Evolutionary conservation across 2,329 filamentous ascomycete genomes (phyloP).

Genomic region (Nakataea oryzae): DNA sequence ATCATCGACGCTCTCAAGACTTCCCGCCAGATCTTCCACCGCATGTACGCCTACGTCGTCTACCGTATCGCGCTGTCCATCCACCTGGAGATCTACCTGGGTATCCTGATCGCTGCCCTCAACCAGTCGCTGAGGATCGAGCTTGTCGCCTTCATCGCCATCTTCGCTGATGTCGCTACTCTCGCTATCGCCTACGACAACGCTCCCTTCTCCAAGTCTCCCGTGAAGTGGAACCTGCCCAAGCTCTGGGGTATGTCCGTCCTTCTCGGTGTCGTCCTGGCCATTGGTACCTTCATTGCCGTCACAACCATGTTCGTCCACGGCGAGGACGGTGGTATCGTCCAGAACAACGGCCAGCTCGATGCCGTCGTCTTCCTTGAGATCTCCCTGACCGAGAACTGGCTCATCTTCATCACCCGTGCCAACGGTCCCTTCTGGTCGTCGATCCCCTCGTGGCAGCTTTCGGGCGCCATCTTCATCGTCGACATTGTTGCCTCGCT

Average conservation of each 20-base stretch:
- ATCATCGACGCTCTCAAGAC: slow-evolving; percentile 92
- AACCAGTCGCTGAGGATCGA: slow-evolving; percentile 79
- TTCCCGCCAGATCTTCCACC: slow-evolving; percentile 89
- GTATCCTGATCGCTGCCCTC: slow-evolving; percentile 82
- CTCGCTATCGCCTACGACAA: slow-evolving; percentile 91
- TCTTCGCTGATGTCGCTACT: slow-evolving; percentile 88
- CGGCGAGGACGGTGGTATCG: slow-evolving; percentile 66
- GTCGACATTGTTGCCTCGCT: slow-evolving; percentile 79
- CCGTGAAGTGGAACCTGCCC: slow-evolving; percentile 91
- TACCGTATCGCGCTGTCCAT: slow-evolving; percentile 90
- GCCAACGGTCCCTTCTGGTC: slow-evolving; percentile 90
- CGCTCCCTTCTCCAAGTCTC: slow-evolving; percentile 73
- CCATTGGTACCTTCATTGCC: slow-evolving; percentile 78
- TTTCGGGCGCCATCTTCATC: slow-evolving; percentile 64
- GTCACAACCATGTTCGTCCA: slow-evolving; percentile 73
- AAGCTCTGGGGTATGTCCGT: slow-evolving; percentile 92
- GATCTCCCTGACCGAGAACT: slow-evolving; percentile 86
- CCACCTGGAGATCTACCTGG: slow-evolving; percentile 84
- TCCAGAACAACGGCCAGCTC: slow-evolving; percentile 76
- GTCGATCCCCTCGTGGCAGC: slow-evolving; percentile 78
- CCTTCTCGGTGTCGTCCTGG: slow-evolving; percentile 70
- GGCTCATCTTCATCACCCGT: slow-evolving; percentile 94
- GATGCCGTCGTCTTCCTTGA: slow-evolving; percentile 82
- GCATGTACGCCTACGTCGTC: slow-evolving; percentile 93
- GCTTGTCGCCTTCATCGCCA: slow-evolving; percentile 86